These are phyloP conservation scores for Pythium guiyangense DNA, from an alignment of 352 stramenopile genomes.

Conservation along the genomic window DNA sequence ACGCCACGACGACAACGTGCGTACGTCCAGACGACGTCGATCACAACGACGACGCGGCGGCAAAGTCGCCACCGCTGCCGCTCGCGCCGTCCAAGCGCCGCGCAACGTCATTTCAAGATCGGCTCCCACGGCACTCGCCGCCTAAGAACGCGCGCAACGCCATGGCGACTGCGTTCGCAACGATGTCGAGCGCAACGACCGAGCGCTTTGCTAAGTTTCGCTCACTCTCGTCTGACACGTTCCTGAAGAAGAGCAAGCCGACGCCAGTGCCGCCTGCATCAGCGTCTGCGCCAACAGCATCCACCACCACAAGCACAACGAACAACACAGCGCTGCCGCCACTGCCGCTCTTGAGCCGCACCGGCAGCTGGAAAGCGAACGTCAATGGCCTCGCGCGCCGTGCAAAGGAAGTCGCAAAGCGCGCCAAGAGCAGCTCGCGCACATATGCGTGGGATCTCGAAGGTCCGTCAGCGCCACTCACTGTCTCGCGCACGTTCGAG, in stretches of 20 bases:
- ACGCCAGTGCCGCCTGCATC: too few species aligned
- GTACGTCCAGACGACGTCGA: not conserved
- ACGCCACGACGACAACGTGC: not conserved
- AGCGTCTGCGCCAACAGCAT: not conserved
- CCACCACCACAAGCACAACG: not conserved
- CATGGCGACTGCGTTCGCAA: slow-evolving; percentile 39
- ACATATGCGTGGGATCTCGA: slow-evolving; percentile 6
- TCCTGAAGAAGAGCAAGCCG: slow-evolving; percentile 22
- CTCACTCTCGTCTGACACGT: slow-evolving; percentile 32
- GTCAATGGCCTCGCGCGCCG: slow-evolving; percentile 19
- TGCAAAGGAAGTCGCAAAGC: slow-evolving; percentile 3
- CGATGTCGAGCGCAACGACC: slow-evolving; percentile 29
- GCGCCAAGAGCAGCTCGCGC: slow-evolving; percentile 7
- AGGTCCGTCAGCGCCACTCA: slow-evolving; percentile 27
- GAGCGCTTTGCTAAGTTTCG: slow-evolving; percentile 35
- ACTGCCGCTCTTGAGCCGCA: not conserved
- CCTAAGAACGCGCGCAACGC: slow-evolving; percentile 20
- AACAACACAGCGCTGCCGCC: not conserved
- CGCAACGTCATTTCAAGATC: slow-evolving; percentile 46
- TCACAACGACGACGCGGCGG: not conserved
- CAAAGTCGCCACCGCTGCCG: slow-evolving; percentile 5
- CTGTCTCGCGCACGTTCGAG: slow-evolving; percentile 36
- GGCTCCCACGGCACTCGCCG: slow-evolving; percentile 22
- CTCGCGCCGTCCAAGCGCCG: slow-evolving; percentile 34
- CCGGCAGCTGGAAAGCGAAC: slow-evolving; percentile 19